A percentile compares a stretch with the other conserved stretches of the same genome.
phyloP scores from a whole-genome alignment of 2,329 filamentous ascomycete species.

The Penicillium glabrum region DNA sequence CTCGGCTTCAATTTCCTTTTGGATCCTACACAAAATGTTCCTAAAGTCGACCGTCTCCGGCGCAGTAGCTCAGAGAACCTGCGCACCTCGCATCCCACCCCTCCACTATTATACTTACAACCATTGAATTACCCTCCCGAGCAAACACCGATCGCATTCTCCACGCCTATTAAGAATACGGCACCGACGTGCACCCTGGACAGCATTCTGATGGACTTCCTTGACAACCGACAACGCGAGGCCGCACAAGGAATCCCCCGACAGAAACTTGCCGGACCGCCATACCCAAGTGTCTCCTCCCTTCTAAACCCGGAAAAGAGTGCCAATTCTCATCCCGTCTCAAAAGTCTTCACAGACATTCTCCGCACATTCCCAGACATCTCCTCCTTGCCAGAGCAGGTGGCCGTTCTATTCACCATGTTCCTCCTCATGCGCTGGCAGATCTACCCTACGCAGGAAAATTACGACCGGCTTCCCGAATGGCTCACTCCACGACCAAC shows the following conservation, averaged over 20 bases:
- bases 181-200: slow-evolving; percentile 75
- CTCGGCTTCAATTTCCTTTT: slow-evolving; percentile 74
- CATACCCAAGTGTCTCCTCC: slow-evolving; percentile 76
- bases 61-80: slow-evolving; percentile 26
- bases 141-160: slow-evolving; percentile 32
- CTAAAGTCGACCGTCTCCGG: slow-evolving; percentile 51
- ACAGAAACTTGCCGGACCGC: slow-evolving; percentile 69
- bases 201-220: slow-evolving; percentile 74
- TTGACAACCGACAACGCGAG: slow-evolving; percentile 65
- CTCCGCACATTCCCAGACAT: slow-evolving; percentile 81
- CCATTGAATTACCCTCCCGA: slow-evolving; percentile 25
- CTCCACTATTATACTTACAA: slow-evolving; percentile 25
- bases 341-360: slow-evolving; percentile 83
- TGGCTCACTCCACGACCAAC: slow-evolving; percentile 67
- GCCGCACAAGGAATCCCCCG: slow-evolving; percentile 65
- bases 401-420: slow-evolving; percentile 82
- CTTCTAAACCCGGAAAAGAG: slow-evolving; percentile 70
- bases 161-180: slow-evolving; percentile 58
- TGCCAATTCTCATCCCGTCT: slow-evolving; percentile 70
- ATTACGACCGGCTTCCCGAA: slow-evolving; percentile 73
- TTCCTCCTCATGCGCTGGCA: slow-evolving; percentile 86
- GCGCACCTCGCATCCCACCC: slow-evolving; percentile 24
- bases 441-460: slow-evolving; percentile 74
- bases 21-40: slow-evolving; percentile 58
- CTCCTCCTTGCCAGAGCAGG: slow-evolving; percentile 73